Evolutionary conservation across 345 rosid species (phyloP).

Genomic region (Punica granatum): DNA sequence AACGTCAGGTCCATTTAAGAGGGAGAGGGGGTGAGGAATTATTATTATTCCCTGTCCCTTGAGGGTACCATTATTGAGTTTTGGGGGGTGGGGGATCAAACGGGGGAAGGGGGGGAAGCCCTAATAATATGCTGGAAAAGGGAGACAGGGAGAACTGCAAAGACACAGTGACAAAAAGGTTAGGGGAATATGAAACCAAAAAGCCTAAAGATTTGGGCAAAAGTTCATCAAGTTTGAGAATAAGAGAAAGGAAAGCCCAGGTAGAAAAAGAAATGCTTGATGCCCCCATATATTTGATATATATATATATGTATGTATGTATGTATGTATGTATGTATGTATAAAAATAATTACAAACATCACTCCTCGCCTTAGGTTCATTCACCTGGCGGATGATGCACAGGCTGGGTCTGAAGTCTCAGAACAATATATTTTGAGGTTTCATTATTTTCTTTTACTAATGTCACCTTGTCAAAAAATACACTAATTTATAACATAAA

Average conservation of each 20-base stretch:
- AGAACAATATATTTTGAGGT: too few relatives aligned
- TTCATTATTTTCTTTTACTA: too few relatives aligned
- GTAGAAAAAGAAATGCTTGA: not conserved
- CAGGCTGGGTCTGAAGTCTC: too few relatives aligned
- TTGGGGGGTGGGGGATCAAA: not conserved
- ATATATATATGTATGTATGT: too few relatives aligned
- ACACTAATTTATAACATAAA: too few relatives aligned
- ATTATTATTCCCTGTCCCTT: not conserved
- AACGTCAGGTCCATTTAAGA: not conserved
- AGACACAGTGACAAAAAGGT: constrained; percentile 3
- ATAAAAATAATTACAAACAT: too few relatives aligned
- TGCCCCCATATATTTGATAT: too few relatives aligned
- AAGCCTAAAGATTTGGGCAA: constrained; percentile 7
- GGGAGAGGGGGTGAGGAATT: not conserved
- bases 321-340: too few relatives aligned
- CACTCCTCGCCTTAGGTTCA: too few relatives aligned
- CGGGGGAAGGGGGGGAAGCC: not conserved
- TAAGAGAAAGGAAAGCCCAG: not conserved
- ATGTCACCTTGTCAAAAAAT: too few relatives aligned
- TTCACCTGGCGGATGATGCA: too few relatives aligned
- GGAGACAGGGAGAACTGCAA: constrained; percentile 3
- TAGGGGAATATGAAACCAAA: not conserved
- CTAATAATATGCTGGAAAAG: not conserved
- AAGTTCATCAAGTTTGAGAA: not conserved
- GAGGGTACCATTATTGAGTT: not conserved